Conservation (phyloP, 2,329 filamentous ascomycete genomes). For the Fusarium sp. region DNA sequence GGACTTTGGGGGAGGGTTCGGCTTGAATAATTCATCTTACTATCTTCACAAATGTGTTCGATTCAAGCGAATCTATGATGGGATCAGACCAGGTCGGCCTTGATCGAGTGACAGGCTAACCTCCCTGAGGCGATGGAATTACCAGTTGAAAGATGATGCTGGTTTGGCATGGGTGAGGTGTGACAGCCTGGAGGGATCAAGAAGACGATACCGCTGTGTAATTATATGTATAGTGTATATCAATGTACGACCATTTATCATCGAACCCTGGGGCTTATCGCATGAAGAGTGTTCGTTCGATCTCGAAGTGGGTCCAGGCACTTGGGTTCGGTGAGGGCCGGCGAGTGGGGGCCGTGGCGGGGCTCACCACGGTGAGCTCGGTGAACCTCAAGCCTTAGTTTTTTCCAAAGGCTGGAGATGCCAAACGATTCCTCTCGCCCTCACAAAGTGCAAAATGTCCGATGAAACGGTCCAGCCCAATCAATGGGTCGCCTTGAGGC, state of each 20-base stretch:
- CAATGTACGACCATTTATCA: not conserved
- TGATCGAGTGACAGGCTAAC: not conserved
- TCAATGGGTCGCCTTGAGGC: slow-evolving; percentile 69
- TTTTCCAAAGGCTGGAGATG: slow-evolving; percentile 35
- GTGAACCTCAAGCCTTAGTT: slow-evolving; percentile 41
- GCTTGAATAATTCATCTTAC: not conserved
- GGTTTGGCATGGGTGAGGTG: not conserved
- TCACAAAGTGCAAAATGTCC: slow-evolving; percentile 43
- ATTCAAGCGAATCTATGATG: not conserved
- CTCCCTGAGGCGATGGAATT: not conserved
- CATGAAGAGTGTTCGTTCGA: not conserved
- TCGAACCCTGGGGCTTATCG: not conserved
- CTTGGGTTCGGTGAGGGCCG: slow-evolving; percentile 17
- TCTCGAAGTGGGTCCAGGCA: not conserved
- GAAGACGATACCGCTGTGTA: not conserved
- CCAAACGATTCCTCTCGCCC: slow-evolving; percentile 18
- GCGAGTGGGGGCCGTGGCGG: slow-evolving; percentile 37
- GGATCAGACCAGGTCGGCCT: not conserved
- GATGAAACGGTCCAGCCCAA: slow-evolving; percentile 61
- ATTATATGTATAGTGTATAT: not conserved
- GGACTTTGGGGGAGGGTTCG: not conserved
- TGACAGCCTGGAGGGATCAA: not conserved
- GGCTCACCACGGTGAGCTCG: slow-evolving; percentile 49
- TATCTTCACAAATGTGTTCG: not conserved
- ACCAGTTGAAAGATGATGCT: not conserved